Conservation (phyloP, 805 yeast species). For the Monosporozyma aerobia region DNA sequence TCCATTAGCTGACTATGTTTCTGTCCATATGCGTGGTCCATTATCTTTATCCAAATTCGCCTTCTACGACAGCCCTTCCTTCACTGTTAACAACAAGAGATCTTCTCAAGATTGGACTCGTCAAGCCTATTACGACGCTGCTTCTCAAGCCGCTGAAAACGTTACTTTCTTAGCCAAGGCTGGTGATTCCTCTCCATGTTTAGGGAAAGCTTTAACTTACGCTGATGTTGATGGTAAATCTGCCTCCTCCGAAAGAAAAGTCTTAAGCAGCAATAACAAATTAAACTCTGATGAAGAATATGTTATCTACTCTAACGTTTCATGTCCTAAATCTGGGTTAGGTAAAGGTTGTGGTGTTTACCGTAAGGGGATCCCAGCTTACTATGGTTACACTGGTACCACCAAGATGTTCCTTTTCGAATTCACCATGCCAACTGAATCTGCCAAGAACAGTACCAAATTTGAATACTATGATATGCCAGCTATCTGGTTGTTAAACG, state of each 20-base stretch:
- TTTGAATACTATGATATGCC: slow-evolving; percentile 48
- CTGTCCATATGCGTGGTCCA: slow-evolving; percentile 78
- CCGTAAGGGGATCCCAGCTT: slow-evolving; percentile 66
- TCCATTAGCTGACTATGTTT: slow-evolving; percentile 55
- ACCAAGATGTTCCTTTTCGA: slow-evolving; percentile 67
- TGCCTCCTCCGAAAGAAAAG: slow-evolving; percentile 37
- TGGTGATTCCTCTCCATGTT: slow-evolving; percentile 51
- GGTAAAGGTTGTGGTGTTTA: slow-evolving; percentile 67
- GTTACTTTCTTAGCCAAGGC: slow-evolving; percentile 60
- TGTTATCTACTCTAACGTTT: slow-evolving; percentile 46
- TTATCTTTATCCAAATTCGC: slow-evolving; percentile 51
- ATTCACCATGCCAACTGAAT: slow-evolving; percentile 57
- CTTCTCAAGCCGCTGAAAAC: slow-evolving; percentile 42
- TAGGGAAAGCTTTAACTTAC: slow-evolving; percentile 60
- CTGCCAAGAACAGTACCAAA: slow-evolving; percentile 29
- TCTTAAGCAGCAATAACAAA: slow-evolving; percentile 40
- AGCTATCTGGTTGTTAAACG: slow-evolving; percentile 69
- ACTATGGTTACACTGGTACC: slow-evolving; percentile 57
- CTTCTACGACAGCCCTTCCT: slow-evolving; percentile 43
- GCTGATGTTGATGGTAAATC: slow-evolving; percentile 49
- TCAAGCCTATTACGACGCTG: slow-evolving; percentile 45
- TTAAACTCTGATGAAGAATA: slow-evolving; percentile 52
- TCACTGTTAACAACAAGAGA: slow-evolving; percentile 19
- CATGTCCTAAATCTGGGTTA: slow-evolving; percentile 47
- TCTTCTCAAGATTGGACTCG: slow-evolving; percentile 47